Evolutionary conservation across 495 filamentous ascomycete species (phyloP), one percentile per base, ranked within the genome.

Genomic region (Staphylotrichum longicolle): DNA sequence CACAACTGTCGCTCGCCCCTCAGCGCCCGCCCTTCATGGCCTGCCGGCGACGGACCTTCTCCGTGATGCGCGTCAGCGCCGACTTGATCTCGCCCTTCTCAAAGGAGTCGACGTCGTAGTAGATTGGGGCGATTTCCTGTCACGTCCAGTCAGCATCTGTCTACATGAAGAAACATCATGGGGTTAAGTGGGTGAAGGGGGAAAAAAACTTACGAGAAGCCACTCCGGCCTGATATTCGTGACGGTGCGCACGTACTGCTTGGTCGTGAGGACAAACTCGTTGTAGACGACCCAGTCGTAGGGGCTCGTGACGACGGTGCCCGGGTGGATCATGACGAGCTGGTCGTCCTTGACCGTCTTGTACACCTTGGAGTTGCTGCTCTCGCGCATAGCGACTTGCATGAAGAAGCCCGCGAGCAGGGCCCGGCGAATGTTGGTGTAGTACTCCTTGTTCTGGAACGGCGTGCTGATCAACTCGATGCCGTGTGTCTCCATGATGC

Each of bases 381-480:
- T 75, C 60, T 96, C 90, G 66, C 86, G 89, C 85, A 92, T 97
- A 45, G 94, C 94, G n/a, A 98, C 89, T 70, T 99, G 95, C 94
- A 99, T 99, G 81, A 99, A 99, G 80, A 98, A 99, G 27, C 94
- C 94, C 2, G 91, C 85, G 12, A 96, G 88, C n/a, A 99, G 81
- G 9, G 94, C 94, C 14, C 91, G 87, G 27, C 91, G 89, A 68
- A 99, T 98, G 70, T 99, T 99, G 74, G 84, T 91, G 72, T 97
- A 98, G 77, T 99, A 99, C 64, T 93, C 89, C 81, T 96, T 97
- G 75, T 98, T 87, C 53, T 91, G 88, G 77, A 96, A 97, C 1
- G 89, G 84, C 0, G 91, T 96, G 61, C 87, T 91, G 51, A 98
- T 72, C 51, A 99, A 83, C 47, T 94, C 89, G 9, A 99, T 73